These are phyloP conservation scores for Quaeritorhiza haematococci DNA, from an alignment of 371 early-diverging fungal genomes.

Conservation along the genomic window DNA sequence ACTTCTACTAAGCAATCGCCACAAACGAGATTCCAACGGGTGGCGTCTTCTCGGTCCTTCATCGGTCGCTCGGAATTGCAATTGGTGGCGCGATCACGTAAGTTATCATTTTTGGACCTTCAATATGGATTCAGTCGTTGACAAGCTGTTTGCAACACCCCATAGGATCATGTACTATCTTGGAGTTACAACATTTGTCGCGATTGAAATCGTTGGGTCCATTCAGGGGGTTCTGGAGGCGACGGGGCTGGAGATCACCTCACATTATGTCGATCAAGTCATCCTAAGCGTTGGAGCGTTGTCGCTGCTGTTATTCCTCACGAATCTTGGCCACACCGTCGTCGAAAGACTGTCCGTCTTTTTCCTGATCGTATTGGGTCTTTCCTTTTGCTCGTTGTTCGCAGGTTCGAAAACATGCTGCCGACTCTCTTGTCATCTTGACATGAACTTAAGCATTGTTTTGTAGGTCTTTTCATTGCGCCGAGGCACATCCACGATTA, in stretches of 20 bases:
- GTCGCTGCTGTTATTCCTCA: neutral
- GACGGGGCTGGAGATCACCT: neutral
- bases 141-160: neutral
- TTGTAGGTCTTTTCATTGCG: neutral
- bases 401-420: too few species aligned
- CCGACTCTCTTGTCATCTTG: too few species aligned
- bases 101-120: too few species aligned
- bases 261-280: neutral
- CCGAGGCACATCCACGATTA: neutral
- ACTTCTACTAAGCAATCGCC: slow-evolving; percentile 9
- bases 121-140: neutral
- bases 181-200: slow-evolving; percentile 7
- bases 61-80: slow-evolving; percentile 3
- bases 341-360: slow-evolving; percentile 6
- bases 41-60: slow-evolving; percentile 7
- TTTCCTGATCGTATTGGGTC: slow-evolving; percentile 8
- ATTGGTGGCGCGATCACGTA: slow-evolving; percentile 14
- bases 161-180: slow-evolving; percentile 2
- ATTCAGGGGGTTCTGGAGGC: slow-evolving; percentile 5
- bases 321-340: neutral
- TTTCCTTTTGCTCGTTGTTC: slow-evolving; percentile 6
- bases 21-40: slow-evolving; percentile 7
- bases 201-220: slow-evolving; percentile 15
- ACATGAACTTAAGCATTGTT: too few species aligned
- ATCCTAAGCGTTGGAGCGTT: neutral